A percentile compares a stretch with the other conserved stretches of the same genome.
phyloP scores from a whole-genome alignment of 164 flowering plant species.

The Tetrastigma voinierianum region DNA sequence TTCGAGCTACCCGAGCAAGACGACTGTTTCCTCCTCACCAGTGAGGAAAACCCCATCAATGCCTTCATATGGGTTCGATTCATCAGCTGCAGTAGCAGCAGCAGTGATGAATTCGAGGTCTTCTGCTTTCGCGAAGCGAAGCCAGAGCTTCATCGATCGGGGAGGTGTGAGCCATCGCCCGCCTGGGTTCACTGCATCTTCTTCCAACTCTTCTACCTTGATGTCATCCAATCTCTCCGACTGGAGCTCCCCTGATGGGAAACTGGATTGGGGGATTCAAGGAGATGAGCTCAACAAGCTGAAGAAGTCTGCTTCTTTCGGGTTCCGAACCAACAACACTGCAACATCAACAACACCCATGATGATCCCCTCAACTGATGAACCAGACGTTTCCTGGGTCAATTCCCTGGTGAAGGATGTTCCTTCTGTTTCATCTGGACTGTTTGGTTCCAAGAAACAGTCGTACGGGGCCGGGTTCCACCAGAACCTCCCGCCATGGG shows the following conservation, averaged over 20 bases:
- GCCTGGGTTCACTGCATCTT: constrained; percentile 21
- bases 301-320: constrained; percentile 83
- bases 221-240: constrained; percentile 49
- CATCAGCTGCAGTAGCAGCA: constrained; percentile 53
- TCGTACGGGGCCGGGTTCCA: constrained; percentile 25
- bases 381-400: constrained; percentile 94
- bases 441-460: constrained; percentile 23
- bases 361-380: constrained; percentile 27
- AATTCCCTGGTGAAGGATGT: constrained; percentile 78
- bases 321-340: constrained; percentile 36
- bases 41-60: constrained; percentile 49
- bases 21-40: constrained; percentile 46
- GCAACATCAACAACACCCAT: constrained; percentile 2
- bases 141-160: constrained; percentile 87
- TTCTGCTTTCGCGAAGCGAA: constrained; percentile 70
- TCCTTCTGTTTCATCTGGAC: constrained; percentile 28
- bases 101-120: constrained; percentile 83
- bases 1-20: constrained; percentile 42
- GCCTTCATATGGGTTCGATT: constrained; percentile 45
- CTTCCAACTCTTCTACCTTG: constrained; percentile 24
- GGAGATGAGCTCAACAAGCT: constrained; percentile 82
- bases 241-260: constrained; percentile 88
- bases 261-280: constrained; percentile 82
- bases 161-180: constrained; percentile 28
- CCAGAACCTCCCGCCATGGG: constrained; percentile 56